phyloP scores from a whole-genome alignment of 2,329 filamentous ascomycete genomes.

The Grosmannia serpens region DNA sequence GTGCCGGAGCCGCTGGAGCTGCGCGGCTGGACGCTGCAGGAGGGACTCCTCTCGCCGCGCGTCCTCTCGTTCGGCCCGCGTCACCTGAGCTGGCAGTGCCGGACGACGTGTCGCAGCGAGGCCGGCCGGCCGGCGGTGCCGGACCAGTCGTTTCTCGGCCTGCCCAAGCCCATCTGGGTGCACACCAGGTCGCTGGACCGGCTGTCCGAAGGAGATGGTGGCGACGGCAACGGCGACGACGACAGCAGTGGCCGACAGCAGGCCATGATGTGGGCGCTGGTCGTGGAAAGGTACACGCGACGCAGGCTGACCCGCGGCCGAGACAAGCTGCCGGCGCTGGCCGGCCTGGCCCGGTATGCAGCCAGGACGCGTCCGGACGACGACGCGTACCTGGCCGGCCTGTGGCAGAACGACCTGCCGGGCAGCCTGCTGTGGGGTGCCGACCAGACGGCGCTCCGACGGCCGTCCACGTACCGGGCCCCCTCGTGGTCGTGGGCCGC shows the following conservation, averaged over 20 bases:
- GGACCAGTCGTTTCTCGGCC: not conserved
- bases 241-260: not conserved
- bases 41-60: not conserved
- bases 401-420: not conserved
- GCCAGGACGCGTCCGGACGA: not conserved
- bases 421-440: not conserved
- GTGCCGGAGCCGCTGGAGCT: not conserved
- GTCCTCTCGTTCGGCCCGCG: not conserved
- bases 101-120: not conserved
- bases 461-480: not conserved
- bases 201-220: not conserved
- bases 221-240: not conserved
- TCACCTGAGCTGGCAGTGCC: not conserved
- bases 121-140: not conserved
- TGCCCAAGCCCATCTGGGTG: not conserved
- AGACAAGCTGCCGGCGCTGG: not conserved
- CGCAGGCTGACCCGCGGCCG: not conserved
- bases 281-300: not conserved
- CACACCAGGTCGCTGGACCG: not conserved
- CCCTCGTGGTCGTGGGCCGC: not conserved
- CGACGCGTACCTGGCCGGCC: not conserved
- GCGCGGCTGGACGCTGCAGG: not conserved
- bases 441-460: too few relatives aligned
- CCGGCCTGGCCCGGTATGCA: not conserved
- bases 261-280: not conserved